A percentile compares a stretch with the other conserved stretches of the same genome.
Evolutionary conservation across 2,329 filamentous ascomycete species (phyloP).

Genomic region (Pseudogymnoascus sp.): DNA sequence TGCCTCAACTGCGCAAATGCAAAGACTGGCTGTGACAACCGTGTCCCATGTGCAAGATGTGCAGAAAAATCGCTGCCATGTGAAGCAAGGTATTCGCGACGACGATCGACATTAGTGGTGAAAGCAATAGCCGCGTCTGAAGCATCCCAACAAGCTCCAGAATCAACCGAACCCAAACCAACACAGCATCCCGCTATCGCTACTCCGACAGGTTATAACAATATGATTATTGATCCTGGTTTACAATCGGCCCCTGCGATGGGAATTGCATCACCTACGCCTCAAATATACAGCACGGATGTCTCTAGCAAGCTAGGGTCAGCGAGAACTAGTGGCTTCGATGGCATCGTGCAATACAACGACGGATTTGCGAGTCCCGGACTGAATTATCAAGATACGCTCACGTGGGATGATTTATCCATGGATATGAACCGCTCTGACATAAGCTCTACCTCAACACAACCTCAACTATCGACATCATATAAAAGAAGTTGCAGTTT

Average conservation of each 20-base stretch:
- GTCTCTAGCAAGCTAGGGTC: constrained; percentile 30
- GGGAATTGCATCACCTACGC: constrained; percentile 11
- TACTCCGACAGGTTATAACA: not conserved
- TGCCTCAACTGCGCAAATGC: constrained; percentile 42
- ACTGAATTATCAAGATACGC: constrained; percentile 35
- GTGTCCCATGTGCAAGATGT: constrained; percentile 40
- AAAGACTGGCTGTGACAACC: constrained; percentile 44
- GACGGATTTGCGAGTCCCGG: constrained; percentile 30
- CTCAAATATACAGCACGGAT: constrained; percentile 29
- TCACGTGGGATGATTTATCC: constrained; percentile 37
- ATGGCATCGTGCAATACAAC: constrained; percentile 35
- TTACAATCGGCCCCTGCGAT: not conserved
- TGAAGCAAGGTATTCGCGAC: constrained; percentile 40
- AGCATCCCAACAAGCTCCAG: not conserved
- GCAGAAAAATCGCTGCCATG: constrained; percentile 40
- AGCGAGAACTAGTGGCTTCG: constrained; percentile 30
- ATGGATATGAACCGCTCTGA: constrained; percentile 38
- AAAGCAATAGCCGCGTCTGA: not conserved
- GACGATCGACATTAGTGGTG: constrained; percentile 37
- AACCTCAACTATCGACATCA: constrained; percentile 29
- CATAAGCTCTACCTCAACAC: constrained; percentile 33
- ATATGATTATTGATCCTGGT: not conserved
- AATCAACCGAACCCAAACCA: not conserved
- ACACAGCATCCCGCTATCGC: not conserved
- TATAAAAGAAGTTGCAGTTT: constrained; percentile 42